A percentile compares a stretch with the other conserved stretches of the same genome.
These are phyloP conservation scores for Sclerospora graminicola DNA, from an alignment of 352 stramenopile species.

Conservation along the genomic window DNA sequence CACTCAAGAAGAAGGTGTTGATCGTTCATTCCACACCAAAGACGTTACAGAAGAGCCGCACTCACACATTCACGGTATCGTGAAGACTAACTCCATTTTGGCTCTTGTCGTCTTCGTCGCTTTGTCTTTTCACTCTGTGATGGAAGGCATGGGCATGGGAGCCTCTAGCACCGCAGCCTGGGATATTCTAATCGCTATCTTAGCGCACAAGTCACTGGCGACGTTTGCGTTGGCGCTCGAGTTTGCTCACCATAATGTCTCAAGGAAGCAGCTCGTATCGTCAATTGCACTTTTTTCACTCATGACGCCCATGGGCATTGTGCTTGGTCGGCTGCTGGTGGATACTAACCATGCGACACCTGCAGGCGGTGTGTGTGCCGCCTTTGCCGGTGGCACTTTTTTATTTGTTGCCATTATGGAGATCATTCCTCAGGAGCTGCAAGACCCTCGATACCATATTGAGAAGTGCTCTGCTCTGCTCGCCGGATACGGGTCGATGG, in stretches of 20 bases:
- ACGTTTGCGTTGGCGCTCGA: constrained; percentile 67
- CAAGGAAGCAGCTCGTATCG: constrained; percentile 26
- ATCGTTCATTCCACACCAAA: constrained; percentile 1
- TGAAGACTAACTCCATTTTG: constrained; percentile 48
- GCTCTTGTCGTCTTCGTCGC: constrained; percentile 70
- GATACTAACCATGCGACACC: constrained; percentile 31
- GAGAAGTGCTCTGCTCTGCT: constrained; percentile 51
- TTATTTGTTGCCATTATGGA: constrained; percentile 76
- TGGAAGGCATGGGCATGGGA: constrained; percentile 79
- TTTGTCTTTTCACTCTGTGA: constrained; percentile 78
- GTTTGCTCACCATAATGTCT: constrained; percentile 49
- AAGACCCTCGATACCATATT: constrained; percentile 34
- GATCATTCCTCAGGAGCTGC: constrained; percentile 71
- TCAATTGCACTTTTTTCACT: constrained; percentile 52
- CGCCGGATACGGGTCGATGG: constrained; percentile 48
- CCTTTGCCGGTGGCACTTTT: constrained; percentile 72
- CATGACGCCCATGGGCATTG: constrained; percentile 67
- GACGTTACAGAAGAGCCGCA: constrained; percentile 21
- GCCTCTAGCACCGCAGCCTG: constrained; percentile 44
- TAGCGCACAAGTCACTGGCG: constrained; percentile 78
- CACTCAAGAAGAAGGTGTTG: constrained; percentile 10
- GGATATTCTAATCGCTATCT: constrained; percentile 68
- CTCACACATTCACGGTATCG: constrained; percentile 52
- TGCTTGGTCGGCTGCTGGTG: constrained; percentile 46
- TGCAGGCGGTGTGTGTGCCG: constrained; percentile 52